Evolutionary conservation across 1,284 basidiomycete species (phyloP).

Genomic region (Coniophora puteana): DNA sequence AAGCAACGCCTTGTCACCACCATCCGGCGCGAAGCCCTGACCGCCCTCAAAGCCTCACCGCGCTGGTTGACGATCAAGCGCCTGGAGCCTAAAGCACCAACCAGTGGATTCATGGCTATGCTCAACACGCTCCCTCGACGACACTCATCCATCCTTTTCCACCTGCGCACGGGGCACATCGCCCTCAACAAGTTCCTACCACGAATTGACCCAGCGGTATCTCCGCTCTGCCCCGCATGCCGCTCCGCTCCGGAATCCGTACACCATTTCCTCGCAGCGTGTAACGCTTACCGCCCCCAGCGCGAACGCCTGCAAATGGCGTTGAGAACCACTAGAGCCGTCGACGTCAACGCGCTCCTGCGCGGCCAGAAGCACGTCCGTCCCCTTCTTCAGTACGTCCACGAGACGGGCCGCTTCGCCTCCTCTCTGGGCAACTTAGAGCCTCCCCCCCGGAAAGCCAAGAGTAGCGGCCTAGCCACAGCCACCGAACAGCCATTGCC

Average conservation of each 20-base stretch:
- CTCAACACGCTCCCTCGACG: neutral
- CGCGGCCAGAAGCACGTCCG: neutral
- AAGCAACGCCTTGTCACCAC: neutral
- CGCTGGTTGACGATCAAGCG: neutral
- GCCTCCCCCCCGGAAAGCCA: neutral
- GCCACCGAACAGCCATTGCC: too few relatives aligned
- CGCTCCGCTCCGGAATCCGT: constrained; percentile 12
- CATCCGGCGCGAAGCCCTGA: neutral
- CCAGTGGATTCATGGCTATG: constrained; percentile 2
- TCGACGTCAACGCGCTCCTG: neutral
- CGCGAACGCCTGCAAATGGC: neutral
- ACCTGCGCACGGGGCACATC: constrained; percentile 23
- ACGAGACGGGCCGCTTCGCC: neutral
- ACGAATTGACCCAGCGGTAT: constrained; percentile 10
- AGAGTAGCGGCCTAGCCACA: too few relatives aligned
- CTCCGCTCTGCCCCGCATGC: constrained; percentile 21
- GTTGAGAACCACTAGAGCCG: neutral
- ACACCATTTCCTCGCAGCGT: constrained; percentile 20
- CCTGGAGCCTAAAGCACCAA: neutral
- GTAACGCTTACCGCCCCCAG: constrained; percentile 9
- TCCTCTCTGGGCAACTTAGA: neutral
- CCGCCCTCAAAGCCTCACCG: neutral
- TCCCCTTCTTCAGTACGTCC: neutral
- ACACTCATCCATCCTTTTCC: constrained; percentile 19
- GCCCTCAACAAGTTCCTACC: constrained; percentile 23